Evolutionary conservation across 164 flowering plant genomes (phyloP), one percentile per base, ranked within the genome.

Genomic region (Dillenia suffruticosa): DNA sequence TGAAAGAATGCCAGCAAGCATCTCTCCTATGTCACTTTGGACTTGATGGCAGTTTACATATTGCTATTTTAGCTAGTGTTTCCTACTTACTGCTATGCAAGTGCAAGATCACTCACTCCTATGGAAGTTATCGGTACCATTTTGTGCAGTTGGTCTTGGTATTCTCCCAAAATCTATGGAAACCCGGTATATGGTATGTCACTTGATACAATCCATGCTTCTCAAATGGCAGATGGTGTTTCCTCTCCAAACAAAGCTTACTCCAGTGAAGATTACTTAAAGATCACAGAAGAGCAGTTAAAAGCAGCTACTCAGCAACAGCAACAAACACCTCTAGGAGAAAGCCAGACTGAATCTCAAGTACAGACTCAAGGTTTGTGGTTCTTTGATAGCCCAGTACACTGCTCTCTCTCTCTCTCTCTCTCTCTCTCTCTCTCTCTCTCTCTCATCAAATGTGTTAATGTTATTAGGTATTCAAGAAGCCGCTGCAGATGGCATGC

Each of bases 231-330:
- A 80, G 95, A 81, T 77, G 86, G 74, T 16, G 49, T 59, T 32
- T 13, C 78, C 14, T 47, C 81, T 0, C 40, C 73, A 40, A 61
- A 54, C 17, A 61, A 40, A 51, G 84, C 85, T 17, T 68, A 77
- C 71, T 63, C 84, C n/a, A 71, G 66, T 57, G 84, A 82, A 62
- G 87, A 82, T 26, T 71, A 71, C 61, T 60, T 82, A 51, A 82
- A 79, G 64, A 70, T 84, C 43, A 82, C 87, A 49, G 82, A 87
- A 62, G 88, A 84, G 57, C 88, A 85, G 72, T 76, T 84, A 10
- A 77, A 74, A 64, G 78, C 83, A 57, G 81, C 81, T 56, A 56
- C 70, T 49, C 69, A 67, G 57, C 75, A 80, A 60, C 78, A 76
- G 73, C 61, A 19, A n/a, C 71, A 73, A 51, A 59, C 67, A 40